A percentile compares a stretch with the other conserved stretches of the same genome.
Conservation (phyloP, 2,329 filamentous ascomycete genomes). For the Aureobasidium sp. region DNA sequence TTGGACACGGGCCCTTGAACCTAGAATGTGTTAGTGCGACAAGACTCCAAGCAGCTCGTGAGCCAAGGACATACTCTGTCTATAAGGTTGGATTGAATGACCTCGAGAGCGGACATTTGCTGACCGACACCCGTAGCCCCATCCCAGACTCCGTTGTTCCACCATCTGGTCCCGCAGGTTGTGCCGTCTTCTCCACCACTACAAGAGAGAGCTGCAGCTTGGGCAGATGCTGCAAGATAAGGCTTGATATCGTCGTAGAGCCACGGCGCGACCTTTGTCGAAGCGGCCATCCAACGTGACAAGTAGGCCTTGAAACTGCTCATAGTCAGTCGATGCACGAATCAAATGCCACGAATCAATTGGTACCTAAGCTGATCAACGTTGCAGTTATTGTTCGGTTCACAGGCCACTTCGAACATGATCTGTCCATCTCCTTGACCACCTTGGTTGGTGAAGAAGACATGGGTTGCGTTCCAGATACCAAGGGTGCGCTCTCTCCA, state of each 20-base stretch:
- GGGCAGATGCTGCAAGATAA: conserved; percentile 47
- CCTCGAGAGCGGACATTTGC: conserved; percentile 51
- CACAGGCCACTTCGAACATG: conserved; percentile 42
- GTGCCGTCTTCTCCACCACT: conserved; percentile 40
- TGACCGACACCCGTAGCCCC: conserved; percentile 47
- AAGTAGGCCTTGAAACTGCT: conserved; percentile 38
- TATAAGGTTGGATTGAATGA: conserved; percentile 39
- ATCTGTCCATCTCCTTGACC: conserved; percentile 23
- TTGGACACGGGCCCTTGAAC: conserved; percentile 40
- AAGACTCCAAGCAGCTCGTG: background rate
- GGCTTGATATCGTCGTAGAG: conserved; percentile 46
- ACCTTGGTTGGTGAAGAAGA: conserved; percentile 33
- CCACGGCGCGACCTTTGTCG: conserved; percentile 53
- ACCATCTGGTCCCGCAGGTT: conserved; percentile 43
- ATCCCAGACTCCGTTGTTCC: conserved; percentile 38
- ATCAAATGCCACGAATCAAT: no score
- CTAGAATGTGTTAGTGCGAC: background rate
- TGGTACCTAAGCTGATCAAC: conserved; percentile 33
- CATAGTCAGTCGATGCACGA: background rate
- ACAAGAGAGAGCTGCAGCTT: conserved; percentile 49
- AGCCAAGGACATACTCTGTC: conserved; percentile 5
- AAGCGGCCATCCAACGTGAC: conserved; percentile 45
- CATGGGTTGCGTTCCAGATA: conserved; percentile 25
- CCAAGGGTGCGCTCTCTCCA: conserved; percentile 25
- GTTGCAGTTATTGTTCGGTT: conserved; percentile 35